A percentile compares a stretch with the other conserved stretches of the same genome.
phyloP scores from a whole-genome alignment of 371 early-diverging fungal species.

The Actinomortierella ambigua region DNA sequence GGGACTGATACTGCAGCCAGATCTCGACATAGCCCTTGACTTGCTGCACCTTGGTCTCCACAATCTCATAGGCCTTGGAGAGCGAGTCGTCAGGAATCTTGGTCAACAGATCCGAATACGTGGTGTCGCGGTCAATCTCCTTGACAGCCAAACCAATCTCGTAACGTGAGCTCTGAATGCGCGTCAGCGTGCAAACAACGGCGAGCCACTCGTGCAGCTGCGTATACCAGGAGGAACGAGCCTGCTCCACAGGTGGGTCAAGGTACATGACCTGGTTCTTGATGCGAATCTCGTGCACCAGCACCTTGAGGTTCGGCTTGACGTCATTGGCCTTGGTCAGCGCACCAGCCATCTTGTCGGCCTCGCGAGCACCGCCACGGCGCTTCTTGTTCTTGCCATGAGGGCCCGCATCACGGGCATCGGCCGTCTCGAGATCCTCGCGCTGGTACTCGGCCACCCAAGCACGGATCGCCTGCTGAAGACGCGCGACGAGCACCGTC shows the following conservation, averaged over 20 bases:
- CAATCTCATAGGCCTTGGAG: slow-evolving; percentile 78
- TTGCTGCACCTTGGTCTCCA: slow-evolving; percentile 81
- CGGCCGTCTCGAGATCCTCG: slow-evolving; percentile 41
- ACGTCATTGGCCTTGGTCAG: slow-evolving; percentile 54
- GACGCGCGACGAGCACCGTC: slow-evolving; percentile 73
- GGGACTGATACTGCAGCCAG: slow-evolving; percentile 97
- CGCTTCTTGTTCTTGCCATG: slow-evolving; percentile 55
- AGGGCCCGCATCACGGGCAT: slow-evolving; percentile 47
- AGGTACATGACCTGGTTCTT: slow-evolving; percentile 95
- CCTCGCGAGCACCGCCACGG: slow-evolving; percentile 47
- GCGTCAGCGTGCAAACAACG: slow-evolving; percentile 74
- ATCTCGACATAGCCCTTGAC: slow-evolving; percentile 88
- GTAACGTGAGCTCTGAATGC: slow-evolving; percentile 91
- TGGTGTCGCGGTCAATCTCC: slow-evolving; percentile 56
- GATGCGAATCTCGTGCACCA: slow-evolving; percentile 86
- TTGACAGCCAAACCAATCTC: slow-evolving; percentile 76
- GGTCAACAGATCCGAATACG: slow-evolving; percentile 78
- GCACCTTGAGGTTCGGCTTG: slow-evolving; percentile 64
- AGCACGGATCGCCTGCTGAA: slow-evolving; percentile 80
- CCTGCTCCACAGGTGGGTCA: slow-evolving; percentile 95
- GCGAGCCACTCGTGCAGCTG: slow-evolving; percentile 95
- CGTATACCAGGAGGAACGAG: slow-evolving; percentile 86
- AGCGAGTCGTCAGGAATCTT: slow-evolving; percentile 74
- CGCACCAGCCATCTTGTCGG: slow-evolving; percentile 44
- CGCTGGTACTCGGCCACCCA: slow-evolving; percentile 75